These are phyloP conservation scores for Cyclotella kingstonii DNA, from an alignment of 108 stramenopile genomes.

Conservation along the genomic window DNA sequence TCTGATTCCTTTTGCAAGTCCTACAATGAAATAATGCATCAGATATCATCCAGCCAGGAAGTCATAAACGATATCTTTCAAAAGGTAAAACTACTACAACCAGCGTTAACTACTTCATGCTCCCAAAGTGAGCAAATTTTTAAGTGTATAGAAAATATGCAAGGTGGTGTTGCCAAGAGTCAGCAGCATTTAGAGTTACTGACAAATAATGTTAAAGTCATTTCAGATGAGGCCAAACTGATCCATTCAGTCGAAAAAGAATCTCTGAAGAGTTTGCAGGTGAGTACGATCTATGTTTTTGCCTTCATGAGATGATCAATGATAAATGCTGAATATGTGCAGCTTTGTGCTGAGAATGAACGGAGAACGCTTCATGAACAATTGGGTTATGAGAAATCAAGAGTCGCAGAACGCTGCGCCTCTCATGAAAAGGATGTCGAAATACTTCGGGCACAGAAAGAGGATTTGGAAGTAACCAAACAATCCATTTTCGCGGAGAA, in stretches of 20 bases:
- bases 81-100: conserved; percentile 18
- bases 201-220: conserved; percentile 3
- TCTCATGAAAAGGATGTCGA: conserved; percentile 11
- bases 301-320: neutral
- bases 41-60: conserved; percentile 12
- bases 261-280: conserved; percentile 12
- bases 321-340: neutral
- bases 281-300: neutral
- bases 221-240: conserved; percentile 8
- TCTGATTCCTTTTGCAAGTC: no score
- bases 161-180: conserved; percentile 9
- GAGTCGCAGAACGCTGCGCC: conserved; percentile 8
- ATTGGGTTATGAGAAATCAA: conserved; percentile 15
- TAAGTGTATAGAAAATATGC: conserved; percentile 10
- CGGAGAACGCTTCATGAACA: conserved; percentile 7
- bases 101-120: neutral
- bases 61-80: conserved; percentile 8
- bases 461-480: conserved; percentile 15
- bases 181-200: conserved; percentile 9
- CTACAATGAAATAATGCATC: conserved; percentile 10
- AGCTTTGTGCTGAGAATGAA: conserved; percentile 28
- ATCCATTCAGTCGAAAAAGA: conserved; percentile 16
- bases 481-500: conserved; percentile 1
- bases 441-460: conserved; percentile 4
- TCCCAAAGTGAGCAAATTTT: conserved; percentile 1